Evolutionary conservation across 129 eudicot genomes (phyloP).

Genomic region (Arctium minus): DNA sequence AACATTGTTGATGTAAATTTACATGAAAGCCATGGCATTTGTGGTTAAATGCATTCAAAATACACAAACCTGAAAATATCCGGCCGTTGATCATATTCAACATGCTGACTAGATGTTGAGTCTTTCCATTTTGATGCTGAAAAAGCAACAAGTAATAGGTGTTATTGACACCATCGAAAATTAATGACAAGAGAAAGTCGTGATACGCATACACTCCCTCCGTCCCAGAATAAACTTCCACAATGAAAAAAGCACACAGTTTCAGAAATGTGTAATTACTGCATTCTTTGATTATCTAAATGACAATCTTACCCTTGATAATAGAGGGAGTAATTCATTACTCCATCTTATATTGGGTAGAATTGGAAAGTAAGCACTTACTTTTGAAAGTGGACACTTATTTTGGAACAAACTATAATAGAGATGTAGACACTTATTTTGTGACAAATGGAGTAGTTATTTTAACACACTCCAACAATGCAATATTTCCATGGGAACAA

Average conservation of each 20-base stretch:
- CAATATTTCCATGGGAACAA: background rate
- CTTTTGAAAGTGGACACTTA: no score
- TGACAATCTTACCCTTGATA: background rate
- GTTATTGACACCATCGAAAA: background rate
- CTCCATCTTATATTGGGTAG: background rate
- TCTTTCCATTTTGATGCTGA: conserved; percentile 98
- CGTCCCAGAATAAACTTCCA: background rate
- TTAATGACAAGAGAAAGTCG: background rate
- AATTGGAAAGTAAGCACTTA: background rate
- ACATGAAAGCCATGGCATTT: background rate
- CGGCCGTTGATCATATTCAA: conserved; percentile 96
- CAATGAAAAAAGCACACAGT: background rate
- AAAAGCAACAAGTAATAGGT: conserved; percentile 2
- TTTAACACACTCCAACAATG: background rate
- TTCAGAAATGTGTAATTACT: background rate
- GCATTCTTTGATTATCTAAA: background rate
- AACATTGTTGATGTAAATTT: background rate
- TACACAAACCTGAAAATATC: conserved; percentile 87
- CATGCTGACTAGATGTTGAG: conserved; percentile 88
- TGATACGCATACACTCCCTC: background rate
- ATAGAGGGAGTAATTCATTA: background rate
- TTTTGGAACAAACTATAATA: no score
- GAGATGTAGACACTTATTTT: background rate
- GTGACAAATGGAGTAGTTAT: background rate
- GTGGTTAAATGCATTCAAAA: background rate